Percentiles rank a stretch among this genome's conserved stretches.
phyloP scores from a whole-genome alignment of 1,139 yeast species.

The Blastobotrys proliferans region DNA sequence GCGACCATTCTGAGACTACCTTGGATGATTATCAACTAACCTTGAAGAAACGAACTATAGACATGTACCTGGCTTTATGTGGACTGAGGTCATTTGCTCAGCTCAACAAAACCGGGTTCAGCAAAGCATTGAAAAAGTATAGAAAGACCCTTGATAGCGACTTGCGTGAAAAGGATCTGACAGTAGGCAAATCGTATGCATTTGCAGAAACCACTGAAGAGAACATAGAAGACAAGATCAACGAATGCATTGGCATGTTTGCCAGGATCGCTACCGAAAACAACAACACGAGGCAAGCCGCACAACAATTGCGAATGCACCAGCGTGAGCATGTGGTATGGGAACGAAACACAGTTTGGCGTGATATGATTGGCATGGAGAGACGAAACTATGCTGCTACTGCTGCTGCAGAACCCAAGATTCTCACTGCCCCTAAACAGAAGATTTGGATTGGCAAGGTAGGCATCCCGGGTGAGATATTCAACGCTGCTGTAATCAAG shows the following conservation, averaged over 20 bases:
- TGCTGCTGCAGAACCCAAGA: background rate
- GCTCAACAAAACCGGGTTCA: conserved; percentile 80
- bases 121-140: conserved; percentile 84
- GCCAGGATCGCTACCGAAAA: conserved; percentile 41
- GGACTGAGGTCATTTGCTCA: conserved; percentile 81
- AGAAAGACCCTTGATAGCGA: conserved; percentile 72
- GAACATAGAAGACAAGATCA: conserved; percentile 45
- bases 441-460: background rate
- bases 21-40: conserved; percentile 43
- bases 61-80: conserved; percentile 68
- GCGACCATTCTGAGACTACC: conserved; percentile 1
- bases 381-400: conserved; percentile 54
- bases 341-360: conserved; percentile 97
- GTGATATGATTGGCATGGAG: conserved; percentile 88
- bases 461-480: conserved; percentile 23
- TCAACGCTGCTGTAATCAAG: conserved; percentile 24
- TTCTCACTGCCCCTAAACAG: background rate
- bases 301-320: conserved; percentile 66
- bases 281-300: conserved; percentile 50
- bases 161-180: conserved; percentile 40
- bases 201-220: conserved; percentile 47
- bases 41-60: conserved; percentile 61
- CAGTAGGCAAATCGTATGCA: conserved; percentile 36
- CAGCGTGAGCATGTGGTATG: conserved; percentile 90
- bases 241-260: conserved; percentile 49